Conservation (phyloP, 768 basidiomycete species). For the Termitomyces sp. region DNA sequence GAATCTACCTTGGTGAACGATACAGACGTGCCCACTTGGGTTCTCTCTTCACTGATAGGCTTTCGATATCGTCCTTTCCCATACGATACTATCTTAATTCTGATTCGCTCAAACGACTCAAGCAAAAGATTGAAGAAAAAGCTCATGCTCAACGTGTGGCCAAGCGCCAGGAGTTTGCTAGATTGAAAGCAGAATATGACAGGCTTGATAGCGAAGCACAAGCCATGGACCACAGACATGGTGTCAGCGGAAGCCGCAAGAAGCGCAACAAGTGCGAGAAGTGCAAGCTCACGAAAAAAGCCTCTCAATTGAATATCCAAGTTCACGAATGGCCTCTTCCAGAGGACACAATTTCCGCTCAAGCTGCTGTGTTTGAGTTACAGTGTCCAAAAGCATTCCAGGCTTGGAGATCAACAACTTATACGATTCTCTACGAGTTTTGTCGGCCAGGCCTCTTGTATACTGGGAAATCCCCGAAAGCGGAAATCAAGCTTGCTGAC, state of each 20-base stretch:
- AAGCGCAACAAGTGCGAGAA: conserved; percentile 25
- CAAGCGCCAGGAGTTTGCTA: conserved; percentile 22
- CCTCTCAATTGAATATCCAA: conserved; percentile 19
- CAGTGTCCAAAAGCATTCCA: conserved; percentile 30
- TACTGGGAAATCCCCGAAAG: conserved; percentile 1
- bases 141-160: conserved; percentile 14
- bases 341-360: conserved; percentile 7
- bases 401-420: conserved; percentile 39
- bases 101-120: conserved; percentile 13
- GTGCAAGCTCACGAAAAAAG: conserved; percentile 18
- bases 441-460: conserved; percentile 12
- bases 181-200: conserved; percentile 15
- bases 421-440: conserved; percentile 29
- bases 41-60: conserved; percentile 27
- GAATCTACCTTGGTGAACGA: conserved; percentile 26
- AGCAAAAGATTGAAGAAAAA: conserved; percentile 19
- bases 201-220: conserved; percentile 9
- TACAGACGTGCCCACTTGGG: conserved; percentile 10
- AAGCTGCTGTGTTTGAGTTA: conserved; percentile 36
- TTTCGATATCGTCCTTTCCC: conserved; percentile 19
- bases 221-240: not conserved
- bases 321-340: conserved; percentile 47
- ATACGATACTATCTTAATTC: conserved; percentile 28
- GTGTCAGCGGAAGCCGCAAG: not conserved
- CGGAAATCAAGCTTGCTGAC: not conserved